phyloP scores from a whole-genome alignment of 495 filamentous ascomycete genomes.

The Annulohypoxylon moriforme region DNA sequence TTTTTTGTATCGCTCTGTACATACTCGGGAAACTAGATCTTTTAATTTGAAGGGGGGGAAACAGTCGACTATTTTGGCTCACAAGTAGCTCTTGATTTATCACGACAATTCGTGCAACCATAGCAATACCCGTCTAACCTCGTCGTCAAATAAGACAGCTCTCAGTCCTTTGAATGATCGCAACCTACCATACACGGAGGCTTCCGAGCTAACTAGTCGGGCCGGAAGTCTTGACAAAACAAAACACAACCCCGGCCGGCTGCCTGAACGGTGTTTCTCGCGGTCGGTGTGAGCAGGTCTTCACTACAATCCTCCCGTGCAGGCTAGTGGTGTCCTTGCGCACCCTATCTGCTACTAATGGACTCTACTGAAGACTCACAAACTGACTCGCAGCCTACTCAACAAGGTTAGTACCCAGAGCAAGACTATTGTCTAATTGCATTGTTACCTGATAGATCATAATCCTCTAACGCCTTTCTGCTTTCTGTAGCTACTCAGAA shows the following conservation, averaged over 20 bases:
- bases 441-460: background rate
- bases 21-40: background rate
- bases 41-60: background rate
- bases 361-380: constrained; percentile 46
- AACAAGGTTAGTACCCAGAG: constrained; percentile 43
- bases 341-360: constrained; percentile 40
- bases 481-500: constrained; percentile 76
- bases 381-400: constrained; percentile 50
- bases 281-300: constrained; percentile 30
- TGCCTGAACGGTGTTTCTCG: constrained; percentile 33
- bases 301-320: background rate
- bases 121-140: constrained; percentile 10
- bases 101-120: constrained; percentile 28
- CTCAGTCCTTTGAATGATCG: constrained; percentile 25
- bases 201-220: constrained; percentile 26
- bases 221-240: constrained; percentile 17
- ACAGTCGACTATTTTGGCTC: constrained; percentile 23
- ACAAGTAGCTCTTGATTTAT: constrained; percentile 21
- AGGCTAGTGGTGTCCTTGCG: constrained; percentile 29
- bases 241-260: constrained; percentile 21
- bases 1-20: constrained; percentile 25
- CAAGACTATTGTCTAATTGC: too few relatives aligned
- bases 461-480: constrained; percentile 31
- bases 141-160: constrained; percentile 10
- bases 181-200: constrained; percentile 13